Percentiles rank a stretch among this genome's conserved stretches.
phyloP scores from a whole-genome alignment of 768 basidiomycete genomes.

The Scleroderma bovista region DNA sequence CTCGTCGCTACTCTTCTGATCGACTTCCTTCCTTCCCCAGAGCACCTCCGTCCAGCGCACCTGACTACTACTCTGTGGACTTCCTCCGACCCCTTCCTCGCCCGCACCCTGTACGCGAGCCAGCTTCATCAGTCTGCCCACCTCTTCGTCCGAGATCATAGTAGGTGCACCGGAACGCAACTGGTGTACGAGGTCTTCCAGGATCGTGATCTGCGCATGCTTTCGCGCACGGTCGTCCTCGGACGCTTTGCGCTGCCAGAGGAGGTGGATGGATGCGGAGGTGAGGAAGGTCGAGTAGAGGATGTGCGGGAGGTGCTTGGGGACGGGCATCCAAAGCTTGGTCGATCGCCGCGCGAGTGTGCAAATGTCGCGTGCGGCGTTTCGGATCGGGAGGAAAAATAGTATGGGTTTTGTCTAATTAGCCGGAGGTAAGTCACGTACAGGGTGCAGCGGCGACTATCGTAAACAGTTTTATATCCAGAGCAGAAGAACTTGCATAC shows the following conservation, averaged over 20 bases:
- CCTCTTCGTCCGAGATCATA: slow-evolving; percentile 46
- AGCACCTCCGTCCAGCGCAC: slow-evolving; percentile 50
- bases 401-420: too few relatives aligned
- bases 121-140: slow-evolving; percentile 50
- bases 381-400: too few relatives aligned
- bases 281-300: slow-evolving; percentile 61
- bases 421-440: too few relatives aligned
- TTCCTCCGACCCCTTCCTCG: slow-evolving; percentile 1
- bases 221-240: slow-evolving; percentile 51
- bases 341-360: too few relatives aligned
- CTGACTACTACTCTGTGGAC: slow-evolving; percentile 10
- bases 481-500: too few relatives aligned
- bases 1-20: slow-evolving; percentile 20
- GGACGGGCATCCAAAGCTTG: slow-evolving; percentile 17
- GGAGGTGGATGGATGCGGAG: slow-evolving; percentile 63
- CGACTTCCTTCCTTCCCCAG: slow-evolving; percentile 32
- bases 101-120: slow-evolving; percentile 30
- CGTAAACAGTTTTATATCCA: too few relatives aligned
- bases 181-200: slow-evolving; percentile 52
- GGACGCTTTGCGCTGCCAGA: slow-evolving; percentile 44
- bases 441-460: too few relatives aligned
- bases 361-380: not conserved
- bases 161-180: slow-evolving; percentile 41
- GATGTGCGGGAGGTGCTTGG: slow-evolving; percentile 55
- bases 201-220: slow-evolving; percentile 55